phyloP scores from a whole-genome alignment of 306 rosid genomes.

The Pachyrhizus erosus region DNA sequence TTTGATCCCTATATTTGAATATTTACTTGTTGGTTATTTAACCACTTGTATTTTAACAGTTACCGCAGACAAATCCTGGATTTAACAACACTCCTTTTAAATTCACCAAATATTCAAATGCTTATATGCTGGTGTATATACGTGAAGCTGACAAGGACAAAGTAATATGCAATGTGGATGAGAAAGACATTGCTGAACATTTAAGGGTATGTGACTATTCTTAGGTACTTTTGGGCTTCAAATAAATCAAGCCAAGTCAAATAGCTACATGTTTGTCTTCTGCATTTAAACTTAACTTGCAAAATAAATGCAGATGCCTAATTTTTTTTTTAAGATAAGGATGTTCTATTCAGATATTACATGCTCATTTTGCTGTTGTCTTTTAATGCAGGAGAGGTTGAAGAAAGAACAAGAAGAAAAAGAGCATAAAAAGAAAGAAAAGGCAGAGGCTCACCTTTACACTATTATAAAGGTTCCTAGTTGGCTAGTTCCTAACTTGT shows the following conservation, averaged over 20 bases:
- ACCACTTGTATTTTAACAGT: conserved; percentile 57
- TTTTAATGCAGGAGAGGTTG: conserved; percentile 73
- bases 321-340: neutral
- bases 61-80: conserved; percentile 98
- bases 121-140: conserved; percentile 97
- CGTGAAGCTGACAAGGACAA: conserved; percentile 98
- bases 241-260: conserved; percentile 24
- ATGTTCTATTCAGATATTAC: conserved; percentile 7
- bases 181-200: conserved; percentile 98
- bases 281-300: conserved; percentile 19
- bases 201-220: conserved; percentile 72
- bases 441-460: conserved; percentile 89
- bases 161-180: conserved; percentile 96
- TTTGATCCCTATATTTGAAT: conserved; percentile 32
- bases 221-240: conserved; percentile 4
- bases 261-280: neutral
- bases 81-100: conserved; percentile 96
- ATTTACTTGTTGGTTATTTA: conserved; percentile 30
- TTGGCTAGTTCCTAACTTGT: conserved; percentile 13
- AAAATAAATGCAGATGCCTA: neutral
- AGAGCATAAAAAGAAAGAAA: conserved; percentile 86
- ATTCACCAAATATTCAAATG: conserved; percentile 96
- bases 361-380: conserved; percentile 3
- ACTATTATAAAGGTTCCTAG: conserved; percentile 79
- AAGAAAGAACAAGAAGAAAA: conserved; percentile 93